phyloP scores from a whole-genome alignment of 192 early-diverging fungal species.

The Chytriomyces confervae region DNA sequence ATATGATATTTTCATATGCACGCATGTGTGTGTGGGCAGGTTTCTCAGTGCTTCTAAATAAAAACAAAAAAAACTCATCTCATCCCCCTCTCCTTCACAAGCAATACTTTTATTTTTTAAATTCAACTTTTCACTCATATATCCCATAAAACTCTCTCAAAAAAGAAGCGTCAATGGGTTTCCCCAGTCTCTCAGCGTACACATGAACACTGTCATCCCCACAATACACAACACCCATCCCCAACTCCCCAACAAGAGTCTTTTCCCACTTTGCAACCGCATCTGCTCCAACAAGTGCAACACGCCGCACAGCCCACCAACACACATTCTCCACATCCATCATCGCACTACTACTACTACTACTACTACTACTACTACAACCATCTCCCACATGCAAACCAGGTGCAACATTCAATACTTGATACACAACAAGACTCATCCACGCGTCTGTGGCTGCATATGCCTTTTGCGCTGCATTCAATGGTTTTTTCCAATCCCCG shows the following conservation, averaged over 20 bases:
- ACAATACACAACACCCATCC: neutral
- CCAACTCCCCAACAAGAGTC: neutral
- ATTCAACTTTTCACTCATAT: neutral
- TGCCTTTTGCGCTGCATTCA: slow-evolving; percentile 8
- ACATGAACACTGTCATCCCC: neutral
- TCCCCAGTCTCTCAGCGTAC: neutral
- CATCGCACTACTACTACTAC: neutral
- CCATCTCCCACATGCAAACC: neutral
- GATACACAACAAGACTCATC: slow-evolving; percentile 18
- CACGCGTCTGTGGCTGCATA: slow-evolving; percentile 28
- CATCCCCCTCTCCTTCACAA: no score
- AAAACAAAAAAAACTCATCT: neutral
- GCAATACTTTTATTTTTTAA: neutral
- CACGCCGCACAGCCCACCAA: slow-evolving; percentile 28
- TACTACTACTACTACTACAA: no score
- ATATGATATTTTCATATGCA: neutral
- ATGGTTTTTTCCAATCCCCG: slow-evolving; percentile 19
- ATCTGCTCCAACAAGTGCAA: slow-evolving; percentile 4
- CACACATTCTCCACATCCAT: neutral
- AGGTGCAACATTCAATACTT: neutral
- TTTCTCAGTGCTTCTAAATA: neutral
- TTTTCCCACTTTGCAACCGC: neutral
- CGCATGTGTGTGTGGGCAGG: neutral
- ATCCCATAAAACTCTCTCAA: neutral
- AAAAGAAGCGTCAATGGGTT: neutral